phyloP scores from a whole-genome alignment of 176 grass and related monocot genomes.

The Echinochloa phyllopogon region DNA sequence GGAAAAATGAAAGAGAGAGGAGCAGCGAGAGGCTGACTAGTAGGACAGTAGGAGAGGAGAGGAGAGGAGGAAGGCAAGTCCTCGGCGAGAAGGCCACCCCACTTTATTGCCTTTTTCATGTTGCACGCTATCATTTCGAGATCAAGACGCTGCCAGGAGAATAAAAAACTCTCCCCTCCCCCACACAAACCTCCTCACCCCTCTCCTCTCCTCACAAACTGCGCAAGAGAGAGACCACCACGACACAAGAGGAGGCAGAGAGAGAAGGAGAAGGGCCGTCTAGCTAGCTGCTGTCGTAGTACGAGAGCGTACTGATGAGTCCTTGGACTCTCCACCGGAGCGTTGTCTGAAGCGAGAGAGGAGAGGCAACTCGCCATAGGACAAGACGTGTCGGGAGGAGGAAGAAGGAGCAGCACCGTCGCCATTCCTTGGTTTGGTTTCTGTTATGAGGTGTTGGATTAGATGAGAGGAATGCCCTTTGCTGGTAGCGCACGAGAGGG shows the following conservation, averaged over 20 bases:
- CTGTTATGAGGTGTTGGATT: slow-evolving; percentile 66
- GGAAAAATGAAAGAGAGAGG: background rate
- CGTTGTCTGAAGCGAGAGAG: slow-evolving; percentile 34
- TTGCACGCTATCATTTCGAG: slow-evolving; percentile 92
- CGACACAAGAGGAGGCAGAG: slow-evolving; percentile 21
- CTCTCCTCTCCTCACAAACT: background rate
- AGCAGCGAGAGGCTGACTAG: background rate
- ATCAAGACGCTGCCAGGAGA: slow-evolving; percentile 62
- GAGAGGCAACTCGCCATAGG: background rate
- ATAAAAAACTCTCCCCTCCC: slow-evolving; percentile 58
- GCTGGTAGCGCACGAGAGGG: slow-evolving; percentile 56
- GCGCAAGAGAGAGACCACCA: slow-evolving; percentile 10
- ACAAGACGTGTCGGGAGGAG: slow-evolving; percentile 33
- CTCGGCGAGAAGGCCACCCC: slow-evolving; percentile 50
- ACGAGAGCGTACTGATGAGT: slow-evolving; percentile 33
- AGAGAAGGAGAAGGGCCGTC: background rate
- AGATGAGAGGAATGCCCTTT: slow-evolving; percentile 98
- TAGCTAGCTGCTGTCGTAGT: background rate
- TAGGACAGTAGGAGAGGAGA: background rate
- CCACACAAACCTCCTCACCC: slow-evolving; percentile 21
- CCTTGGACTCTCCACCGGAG: background rate
- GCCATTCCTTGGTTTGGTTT: slow-evolving; percentile 6
- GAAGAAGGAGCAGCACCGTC: background rate
- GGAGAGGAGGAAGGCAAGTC: slow-evolving; percentile 43
- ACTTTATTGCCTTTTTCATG: slow-evolving; percentile 97